phyloP scores from a whole-genome alignment of 2,329 filamentous ascomycete species.

The Berkeleyomyces basicola region DNA sequence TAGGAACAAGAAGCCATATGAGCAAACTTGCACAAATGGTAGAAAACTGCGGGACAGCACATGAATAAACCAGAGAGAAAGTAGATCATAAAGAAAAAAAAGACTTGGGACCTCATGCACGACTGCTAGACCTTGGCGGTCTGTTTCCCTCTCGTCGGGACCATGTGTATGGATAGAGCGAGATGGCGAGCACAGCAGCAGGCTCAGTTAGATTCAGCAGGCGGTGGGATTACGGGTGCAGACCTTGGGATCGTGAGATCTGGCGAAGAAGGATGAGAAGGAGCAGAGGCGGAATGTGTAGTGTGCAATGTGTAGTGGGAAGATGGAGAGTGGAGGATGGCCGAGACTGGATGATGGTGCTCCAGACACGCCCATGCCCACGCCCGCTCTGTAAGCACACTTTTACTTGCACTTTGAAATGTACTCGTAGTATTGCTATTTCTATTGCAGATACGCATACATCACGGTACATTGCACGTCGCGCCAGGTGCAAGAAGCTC shows the following conservation, averaged over 20 bases:
- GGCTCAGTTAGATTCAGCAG: background rate
- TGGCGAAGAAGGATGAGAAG: conserved; percentile 5
- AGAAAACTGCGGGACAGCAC: background rate
- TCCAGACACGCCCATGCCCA: background rate
- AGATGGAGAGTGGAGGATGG: background rate
- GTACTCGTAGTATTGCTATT: too few relatives aligned
- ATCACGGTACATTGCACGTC: too few relatives aligned
- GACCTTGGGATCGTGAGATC: conserved; percentile 2
- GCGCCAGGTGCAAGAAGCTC: too few relatives aligned
- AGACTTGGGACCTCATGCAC: background rate
- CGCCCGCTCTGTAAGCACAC: background rate
- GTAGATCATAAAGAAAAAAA: background rate
- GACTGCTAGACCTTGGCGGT: background rate
- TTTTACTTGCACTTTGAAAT: too few relatives aligned
- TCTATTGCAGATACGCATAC: too few relatives aligned
- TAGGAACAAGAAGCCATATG: background rate
- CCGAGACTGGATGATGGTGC: background rate
- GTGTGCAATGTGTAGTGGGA: too few relatives aligned
- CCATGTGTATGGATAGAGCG: background rate
- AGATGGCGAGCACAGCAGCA: background rate
- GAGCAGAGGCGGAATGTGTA: background rate
- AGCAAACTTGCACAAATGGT: background rate
- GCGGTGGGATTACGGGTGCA: background rate
- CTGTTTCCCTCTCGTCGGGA: background rate
- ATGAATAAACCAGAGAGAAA: background rate